Evolutionary conservation across 139 green algal species (phyloP).

Genomic region (Zygnema cylindricum): DNA sequence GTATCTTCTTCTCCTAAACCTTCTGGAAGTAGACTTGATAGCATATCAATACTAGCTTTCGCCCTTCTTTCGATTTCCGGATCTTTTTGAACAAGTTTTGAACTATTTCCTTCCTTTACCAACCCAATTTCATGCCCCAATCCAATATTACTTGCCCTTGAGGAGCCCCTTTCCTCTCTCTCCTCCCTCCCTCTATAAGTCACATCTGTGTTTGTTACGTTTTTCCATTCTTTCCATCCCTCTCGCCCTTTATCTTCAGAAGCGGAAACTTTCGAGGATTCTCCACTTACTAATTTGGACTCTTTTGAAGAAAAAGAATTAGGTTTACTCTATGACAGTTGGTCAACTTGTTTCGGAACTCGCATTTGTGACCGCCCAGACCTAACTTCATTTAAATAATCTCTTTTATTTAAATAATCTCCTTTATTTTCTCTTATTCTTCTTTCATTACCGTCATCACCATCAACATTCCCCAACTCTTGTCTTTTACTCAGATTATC

Average conservation of each 20-base stretch:
- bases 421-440: constrained; percentile 1
- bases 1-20: background rate
- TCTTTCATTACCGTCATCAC: constrained; percentile 6
- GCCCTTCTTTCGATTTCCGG: background rate
- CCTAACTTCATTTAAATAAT: constrained; percentile 40
- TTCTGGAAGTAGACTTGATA: background rate
- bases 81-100: background rate
- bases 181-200: background rate
- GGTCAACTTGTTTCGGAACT: background rate
- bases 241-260: too few species aligned
- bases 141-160: too few species aligned
- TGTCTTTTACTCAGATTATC: background rate
- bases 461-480: constrained; percentile 10
- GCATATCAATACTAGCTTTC: background rate
- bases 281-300: background rate
- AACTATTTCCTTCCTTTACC: too few species aligned
- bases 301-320: background rate
- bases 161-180: background rate
- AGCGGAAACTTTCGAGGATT: too few species aligned
- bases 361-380: constrained; percentile 20
- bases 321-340: background rate
- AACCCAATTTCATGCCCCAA: too few species aligned
- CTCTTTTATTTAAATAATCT: too few species aligned
- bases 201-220: background rate
- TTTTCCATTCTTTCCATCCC: constrained; percentile 2